These are phyloP conservation scores for Sungouiozyma ichnusensis DNA, from an alignment of 805 yeast genomes.

Conservation along the genomic window DNA sequence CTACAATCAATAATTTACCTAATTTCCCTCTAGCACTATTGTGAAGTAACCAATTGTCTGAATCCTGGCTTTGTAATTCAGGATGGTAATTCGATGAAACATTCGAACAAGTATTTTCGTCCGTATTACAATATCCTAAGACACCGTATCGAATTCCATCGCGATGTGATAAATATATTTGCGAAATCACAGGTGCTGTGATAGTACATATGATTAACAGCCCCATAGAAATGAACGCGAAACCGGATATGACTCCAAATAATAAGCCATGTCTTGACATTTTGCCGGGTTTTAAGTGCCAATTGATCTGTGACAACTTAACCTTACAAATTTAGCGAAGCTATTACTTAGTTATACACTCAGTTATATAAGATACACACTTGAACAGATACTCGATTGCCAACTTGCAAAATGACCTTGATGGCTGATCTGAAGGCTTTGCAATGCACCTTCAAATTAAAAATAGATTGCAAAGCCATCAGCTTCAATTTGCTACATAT, in stretches of 20 bases:
- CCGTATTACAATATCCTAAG: conserved; percentile 49
- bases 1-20: conserved; percentile 44
- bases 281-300: too few species aligned
- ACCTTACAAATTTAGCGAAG: too few species aligned
- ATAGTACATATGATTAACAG: conserved; percentile 51
- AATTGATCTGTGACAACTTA: too few species aligned
- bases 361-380: not conserved
- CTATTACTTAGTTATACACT: too few species aligned
- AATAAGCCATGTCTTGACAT: conserved; percentile 9
- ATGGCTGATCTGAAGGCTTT: too few species aligned
- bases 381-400: too few species aligned
- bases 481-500: not conserved
- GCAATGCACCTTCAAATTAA: not conserved
- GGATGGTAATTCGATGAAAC: conserved; percentile 39
- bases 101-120: conserved; percentile 32
- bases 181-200: conserved; percentile 46
- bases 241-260: conserved; percentile 33
- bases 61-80: conserved; percentile 23
- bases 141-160: conserved; percentile 44
- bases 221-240: conserved; percentile 47
- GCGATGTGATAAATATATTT: conserved; percentile 41
- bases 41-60: conserved; percentile 41
- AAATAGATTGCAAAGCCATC: not conserved
- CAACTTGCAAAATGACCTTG: too few species aligned
- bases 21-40: conserved; percentile 38